Base-by-base conservation (phyloP, 352 stramenopile species). In the Phytophthora ohioensis region DNA sequence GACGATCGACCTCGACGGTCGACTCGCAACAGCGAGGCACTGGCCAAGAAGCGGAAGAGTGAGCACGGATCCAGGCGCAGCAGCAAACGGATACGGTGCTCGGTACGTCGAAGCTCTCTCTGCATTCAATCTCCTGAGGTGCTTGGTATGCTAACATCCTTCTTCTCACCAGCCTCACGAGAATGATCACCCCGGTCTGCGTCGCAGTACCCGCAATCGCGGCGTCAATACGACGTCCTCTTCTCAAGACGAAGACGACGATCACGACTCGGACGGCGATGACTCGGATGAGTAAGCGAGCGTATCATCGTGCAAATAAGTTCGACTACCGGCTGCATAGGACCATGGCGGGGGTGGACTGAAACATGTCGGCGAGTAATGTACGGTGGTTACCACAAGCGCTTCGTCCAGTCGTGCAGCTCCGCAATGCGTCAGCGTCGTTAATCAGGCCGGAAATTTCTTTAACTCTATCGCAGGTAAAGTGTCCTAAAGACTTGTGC, bases 41-140 rank as follows among this genome's bases (percentile, higher is more conserved):
- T 36, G 2, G 3, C 56, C 45, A 73, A 72, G 43, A 81, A 76
- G 51, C 60, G 63, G 27, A 79, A 64, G 51, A 8, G 36, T 13
- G 48, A 59, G 32, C 15, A 34, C n/a, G 31, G 15, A 21, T 59
- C 56, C 21, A 66, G 60, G 15, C 56, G 43, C 35, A 62, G 21
- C 27, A 78, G 60, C 56, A 78, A 78, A 27, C 66, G 65, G 58
- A 71, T 58, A 67, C 70, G 71, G 30, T 56, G 53, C 46, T 78
- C 66, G 66, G 71, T 78, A 69, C 41, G 66, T 75, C 11, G 12
- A 27, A 57, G 9, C 10, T 52, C 34, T 46, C 6, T 10, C 35
- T 11, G 11, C 17, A 7, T 39, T 4, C 17, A 39, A 39, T 5
- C 4, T 32, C 35, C 36, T 45, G 54, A 31, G 10, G 15, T 46